These are phyloP conservation scores for Isoetes taiwanensis DNA, from an alignment of 75 land plant genomes.

Conservation along the genomic window DNA sequence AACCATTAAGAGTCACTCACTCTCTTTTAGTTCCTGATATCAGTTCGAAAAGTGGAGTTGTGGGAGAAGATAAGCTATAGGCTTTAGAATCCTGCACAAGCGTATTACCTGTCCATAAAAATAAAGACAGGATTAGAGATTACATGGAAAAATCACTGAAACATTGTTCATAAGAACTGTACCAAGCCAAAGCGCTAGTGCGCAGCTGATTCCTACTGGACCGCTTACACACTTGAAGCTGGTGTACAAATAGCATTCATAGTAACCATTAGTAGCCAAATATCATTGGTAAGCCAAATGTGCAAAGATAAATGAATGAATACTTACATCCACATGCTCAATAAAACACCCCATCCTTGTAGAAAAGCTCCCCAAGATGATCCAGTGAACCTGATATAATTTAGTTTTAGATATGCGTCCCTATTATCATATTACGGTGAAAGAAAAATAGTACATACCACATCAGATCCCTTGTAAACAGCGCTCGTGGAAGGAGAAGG, in stretches of 20 bases:
- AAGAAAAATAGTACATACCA: conserved; percentile 11
- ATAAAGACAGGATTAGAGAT: background rate
- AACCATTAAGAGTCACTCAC: background rate
- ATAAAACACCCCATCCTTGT: conserved; percentile 19
- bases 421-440: background rate
- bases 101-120: conserved; percentile 4
- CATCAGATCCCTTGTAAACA: conserved; percentile 19
- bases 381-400: conserved; percentile 17
- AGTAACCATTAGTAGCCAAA: background rate
- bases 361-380: conserved; percentile 20
- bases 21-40: background rate
- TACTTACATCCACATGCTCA: conserved; percentile 26
- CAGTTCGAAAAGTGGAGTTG: conserved; percentile 6
- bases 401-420: background rate
- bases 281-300: background rate
- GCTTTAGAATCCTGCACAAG: conserved; percentile 4
- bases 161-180: no score
- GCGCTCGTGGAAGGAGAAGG: conserved; percentile 19
- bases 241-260: background rate
- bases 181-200: conserved; percentile 16
- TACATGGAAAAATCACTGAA: background rate
- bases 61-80: background rate
- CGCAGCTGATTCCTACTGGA: conserved; percentile 11
- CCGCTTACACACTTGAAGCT: conserved; percentile 16
- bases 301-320: background rate